phyloP scores from a whole-genome alignment of 441 rosid genomes.

The Hura crepitans region DNA sequence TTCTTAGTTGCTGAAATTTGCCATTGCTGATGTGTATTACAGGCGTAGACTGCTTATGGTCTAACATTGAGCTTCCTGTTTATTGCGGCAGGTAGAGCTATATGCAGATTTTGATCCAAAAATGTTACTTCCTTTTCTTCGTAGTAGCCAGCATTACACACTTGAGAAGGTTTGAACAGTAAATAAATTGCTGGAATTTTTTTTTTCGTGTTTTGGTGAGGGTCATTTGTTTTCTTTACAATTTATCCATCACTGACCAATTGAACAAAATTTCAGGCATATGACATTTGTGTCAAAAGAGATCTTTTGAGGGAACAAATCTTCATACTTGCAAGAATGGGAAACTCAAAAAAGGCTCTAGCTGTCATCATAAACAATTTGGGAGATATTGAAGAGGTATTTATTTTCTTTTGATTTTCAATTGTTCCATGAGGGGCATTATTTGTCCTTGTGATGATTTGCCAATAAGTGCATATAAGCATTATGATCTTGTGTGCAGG shows the following conservation, averaged over 20 bases:
- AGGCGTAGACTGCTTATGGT: slow-evolving; percentile 1
- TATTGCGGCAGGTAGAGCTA: slow-evolving; percentile 73
- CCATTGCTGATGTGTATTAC: background rate
- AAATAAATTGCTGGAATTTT: slow-evolving; percentile 19
- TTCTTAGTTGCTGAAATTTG: background rate
- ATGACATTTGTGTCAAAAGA: slow-evolving; percentile 73
- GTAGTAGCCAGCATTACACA: slow-evolving; percentile 95
- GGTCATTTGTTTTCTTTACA: background rate
- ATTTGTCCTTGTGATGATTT: slow-evolving; percentile 7
- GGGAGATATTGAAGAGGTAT: slow-evolving; percentile 96
- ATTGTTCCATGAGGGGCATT: slow-evolving; percentile 12
- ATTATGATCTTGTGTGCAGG: slow-evolving; percentile 50
- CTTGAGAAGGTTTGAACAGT: slow-evolving; percentile 76
- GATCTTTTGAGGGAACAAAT: slow-evolving; percentile 92
- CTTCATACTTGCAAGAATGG: slow-evolving; percentile 97
- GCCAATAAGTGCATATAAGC: slow-evolving; percentile 12
- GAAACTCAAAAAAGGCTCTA: slow-evolving; percentile 85
- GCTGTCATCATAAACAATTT: slow-evolving; percentile 82
- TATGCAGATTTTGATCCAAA: slow-evolving; percentile 90
- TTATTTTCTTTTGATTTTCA: slow-evolving; percentile 15
- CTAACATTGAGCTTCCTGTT: slow-evolving; percentile 17
- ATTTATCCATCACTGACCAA: slow-evolving; percentile 20
- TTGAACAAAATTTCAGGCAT: slow-evolving; percentile 58
- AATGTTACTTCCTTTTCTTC: slow-evolving; percentile 96
- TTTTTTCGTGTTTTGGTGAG: slow-evolving; percentile 10